phyloP scores from a whole-genome alignment of 83 land plant genomes.

The Larix sibirica region DNA sequence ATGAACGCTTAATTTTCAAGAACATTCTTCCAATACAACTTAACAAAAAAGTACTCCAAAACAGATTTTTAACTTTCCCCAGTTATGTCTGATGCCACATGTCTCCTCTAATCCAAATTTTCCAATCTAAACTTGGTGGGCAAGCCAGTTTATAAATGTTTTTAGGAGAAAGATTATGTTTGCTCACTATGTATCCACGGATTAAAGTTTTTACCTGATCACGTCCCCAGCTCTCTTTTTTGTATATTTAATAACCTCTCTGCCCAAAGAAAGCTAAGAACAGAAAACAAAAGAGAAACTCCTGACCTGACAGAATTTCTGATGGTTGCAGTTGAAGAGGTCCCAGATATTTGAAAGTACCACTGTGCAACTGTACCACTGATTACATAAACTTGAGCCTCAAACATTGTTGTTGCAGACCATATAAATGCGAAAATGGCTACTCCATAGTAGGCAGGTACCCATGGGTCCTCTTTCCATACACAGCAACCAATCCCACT shows the following conservation, averaged over 20 bases:
- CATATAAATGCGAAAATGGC: conserved; percentile 41
- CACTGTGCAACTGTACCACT: conserved; percentile 51
- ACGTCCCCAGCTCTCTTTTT: too few species aligned
- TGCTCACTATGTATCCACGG: too few species aligned
- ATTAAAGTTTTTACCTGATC: too few species aligned
- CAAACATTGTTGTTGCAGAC: conserved; percentile 31
- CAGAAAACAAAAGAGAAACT: background rate
- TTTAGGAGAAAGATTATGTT: too few species aligned
- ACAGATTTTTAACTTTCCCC: too few species aligned
- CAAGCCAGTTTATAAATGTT: too few species aligned
- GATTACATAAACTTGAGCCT: conserved; percentile 42
- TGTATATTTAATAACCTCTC: background rate
- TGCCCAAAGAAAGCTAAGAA: background rate
- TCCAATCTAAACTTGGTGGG: too few species aligned
- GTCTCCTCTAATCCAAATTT: too few species aligned
- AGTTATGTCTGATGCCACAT: too few species aligned
- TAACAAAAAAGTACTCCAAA: too few species aligned
- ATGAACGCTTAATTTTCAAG: too few species aligned
- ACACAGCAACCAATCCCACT: conserved; percentile 38
- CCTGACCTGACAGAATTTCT: conserved; percentile 37
- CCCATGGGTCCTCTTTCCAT: conserved; percentile 47
- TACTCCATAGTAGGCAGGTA: conserved; percentile 35
- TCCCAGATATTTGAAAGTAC: conserved; percentile 38
- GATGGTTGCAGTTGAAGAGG: conserved; percentile 15
- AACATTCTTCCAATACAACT: too few species aligned